Conservation (phyloP, 2,329 filamentous ascomycete species). For the Hypoxylon sp. region DNA sequence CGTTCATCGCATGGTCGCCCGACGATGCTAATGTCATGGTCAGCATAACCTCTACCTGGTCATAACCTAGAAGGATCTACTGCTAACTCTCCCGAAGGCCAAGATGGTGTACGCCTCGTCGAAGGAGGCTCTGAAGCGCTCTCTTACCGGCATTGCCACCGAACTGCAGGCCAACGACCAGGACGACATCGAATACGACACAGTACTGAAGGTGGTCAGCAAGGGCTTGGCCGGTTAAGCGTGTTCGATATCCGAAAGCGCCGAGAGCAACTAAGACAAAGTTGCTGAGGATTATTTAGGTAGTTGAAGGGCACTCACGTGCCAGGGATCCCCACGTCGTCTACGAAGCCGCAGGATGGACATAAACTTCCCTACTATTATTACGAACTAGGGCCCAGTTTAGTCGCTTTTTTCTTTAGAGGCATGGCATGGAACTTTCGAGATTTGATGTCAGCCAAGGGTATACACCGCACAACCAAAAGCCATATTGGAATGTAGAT, state of each 20-base stretch:
- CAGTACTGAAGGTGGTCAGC: slow-evolving; percentile 76
- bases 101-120: slow-evolving; percentile 94
- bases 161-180: slow-evolving; percentile 88
- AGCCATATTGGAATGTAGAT: slow-evolving; percentile 52
- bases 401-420: slow-evolving; percentile 51
- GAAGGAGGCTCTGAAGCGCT: slow-evolving; percentile 87
- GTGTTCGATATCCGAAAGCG: slow-evolving; percentile 25
- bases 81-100: slow-evolving; percentile 65
- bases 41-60: slow-evolving; percentile 54
- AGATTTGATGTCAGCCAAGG: slow-evolving; percentile 55
- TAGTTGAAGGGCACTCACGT: slow-evolving; percentile 40
- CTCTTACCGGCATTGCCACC: slow-evolving; percentile 79
- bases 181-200: slow-evolving; percentile 85
- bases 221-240: slow-evolving; percentile 70
- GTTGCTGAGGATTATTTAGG: slow-evolving; percentile 40
- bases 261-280: slow-evolving; percentile 33
- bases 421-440: slow-evolving; percentile 53
- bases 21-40: slow-evolving; percentile 86
- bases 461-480: slow-evolving; percentile 53
- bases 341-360: slow-evolving; percentile 49
- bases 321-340: slow-evolving; percentile 47
- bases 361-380: slow-evolving; percentile 40
- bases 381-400: slow-evolving; percentile 46
- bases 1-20: slow-evolving; percentile 84
- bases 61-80: not conserved